phyloP scores from a whole-genome alignment of 2,329 filamentous ascomycete genomes.

The Keithomyces neogunnii region DNA sequence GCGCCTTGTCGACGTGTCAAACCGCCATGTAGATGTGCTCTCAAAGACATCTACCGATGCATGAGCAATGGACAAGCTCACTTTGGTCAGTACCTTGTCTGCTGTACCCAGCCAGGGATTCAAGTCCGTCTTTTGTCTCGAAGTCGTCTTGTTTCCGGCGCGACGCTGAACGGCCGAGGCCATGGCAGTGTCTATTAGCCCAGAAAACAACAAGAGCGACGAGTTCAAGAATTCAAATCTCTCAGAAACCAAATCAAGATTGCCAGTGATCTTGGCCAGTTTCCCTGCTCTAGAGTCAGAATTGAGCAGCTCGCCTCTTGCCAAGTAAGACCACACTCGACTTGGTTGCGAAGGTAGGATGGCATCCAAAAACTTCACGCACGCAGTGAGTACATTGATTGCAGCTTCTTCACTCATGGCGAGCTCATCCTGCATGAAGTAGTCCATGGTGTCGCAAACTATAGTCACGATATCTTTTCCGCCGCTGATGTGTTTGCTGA shows the following conservation, averaged over 20 bases:
- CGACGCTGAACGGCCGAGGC: conserved; percentile 60
- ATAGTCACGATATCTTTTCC: conserved; percentile 72
- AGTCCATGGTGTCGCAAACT: conserved; percentile 78
- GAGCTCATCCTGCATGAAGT: conserved; percentile 49
- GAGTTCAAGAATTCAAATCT: conserved; percentile 70
- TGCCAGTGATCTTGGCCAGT: conserved; percentile 71
- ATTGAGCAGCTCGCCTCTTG: conserved; percentile 71
- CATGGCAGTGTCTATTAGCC: conserved; percentile 68
- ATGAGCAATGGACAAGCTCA: conserved; percentile 64
- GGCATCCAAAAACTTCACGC: conserved; percentile 70
- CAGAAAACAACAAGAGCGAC: conserved; percentile 65
- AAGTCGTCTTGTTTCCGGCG: conserved; percentile 39
- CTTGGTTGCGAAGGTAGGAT: conserved; percentile 68
- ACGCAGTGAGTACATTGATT: conserved; percentile 59
- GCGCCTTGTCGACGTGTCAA: conserved; percentile 58
- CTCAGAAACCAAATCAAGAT: conserved; percentile 68
- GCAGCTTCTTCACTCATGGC: conserved; percentile 52
- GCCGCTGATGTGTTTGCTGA: conserved; percentile 44
- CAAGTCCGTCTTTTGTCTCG: conserved; percentile 35
- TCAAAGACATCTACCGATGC: conserved; percentile 77
- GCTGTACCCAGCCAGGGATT: conserved; percentile 64
- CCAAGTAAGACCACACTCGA: conserved; percentile 83
- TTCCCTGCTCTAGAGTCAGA: conserved; percentile 68
- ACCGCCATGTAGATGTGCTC: conserved; percentile 80
- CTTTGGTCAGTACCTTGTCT: conserved; percentile 65